Conservation (phyloP, 1,139 yeast species). For the Yamadazyma triangularis region DNA sequence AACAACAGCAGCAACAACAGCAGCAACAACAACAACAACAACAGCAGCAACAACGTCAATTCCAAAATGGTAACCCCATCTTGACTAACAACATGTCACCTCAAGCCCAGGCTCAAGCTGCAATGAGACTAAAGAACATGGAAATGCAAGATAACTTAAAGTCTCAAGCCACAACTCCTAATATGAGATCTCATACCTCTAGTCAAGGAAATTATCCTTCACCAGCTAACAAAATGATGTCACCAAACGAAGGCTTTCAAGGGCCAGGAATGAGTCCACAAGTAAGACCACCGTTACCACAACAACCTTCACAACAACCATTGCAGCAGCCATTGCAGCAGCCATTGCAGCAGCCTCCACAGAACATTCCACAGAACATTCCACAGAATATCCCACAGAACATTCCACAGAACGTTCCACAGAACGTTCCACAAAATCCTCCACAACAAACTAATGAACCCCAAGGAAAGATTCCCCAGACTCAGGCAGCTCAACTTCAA, state of each 20-base stretch:
- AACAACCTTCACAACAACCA: slow-evolving; percentile 1
- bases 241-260: slow-evolving; percentile 8
- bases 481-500: slow-evolving; percentile 47
- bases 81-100: slow-evolving; percentile 5
- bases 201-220: slow-evolving; percentile 4
- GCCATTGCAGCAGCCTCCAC: slow-evolving; percentile 1
- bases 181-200: slow-evolving; percentile 3
- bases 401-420: slow-evolving; percentile 1
- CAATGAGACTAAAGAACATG: slow-evolving; percentile 14
- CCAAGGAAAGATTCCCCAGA: slow-evolving; percentile 4
- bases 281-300: slow-evolving; percentile 2
- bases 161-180: slow-evolving; percentile 10
- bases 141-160: slow-evolving; percentile 9
- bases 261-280: slow-evolving; percentile 6
- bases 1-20: slow-evolving; percentile 6
- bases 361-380: slow-evolving; percentile 1
- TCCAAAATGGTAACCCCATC: background rate
- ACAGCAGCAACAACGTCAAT: slow-evolving; percentile 7
- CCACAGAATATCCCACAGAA: background rate
- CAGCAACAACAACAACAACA: slow-evolving; percentile 8
- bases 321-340: slow-evolving; percentile 1
- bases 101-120: slow-evolving; percentile 9
- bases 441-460: slow-evolving; percentile 2
- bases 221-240: slow-evolving; percentile 6
- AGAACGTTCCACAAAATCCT: slow-evolving; percentile 2